Evolutionary conservation across 257 asterid genomes (phyloP).

Genomic region (Ajuga chamaepitys): DNA sequence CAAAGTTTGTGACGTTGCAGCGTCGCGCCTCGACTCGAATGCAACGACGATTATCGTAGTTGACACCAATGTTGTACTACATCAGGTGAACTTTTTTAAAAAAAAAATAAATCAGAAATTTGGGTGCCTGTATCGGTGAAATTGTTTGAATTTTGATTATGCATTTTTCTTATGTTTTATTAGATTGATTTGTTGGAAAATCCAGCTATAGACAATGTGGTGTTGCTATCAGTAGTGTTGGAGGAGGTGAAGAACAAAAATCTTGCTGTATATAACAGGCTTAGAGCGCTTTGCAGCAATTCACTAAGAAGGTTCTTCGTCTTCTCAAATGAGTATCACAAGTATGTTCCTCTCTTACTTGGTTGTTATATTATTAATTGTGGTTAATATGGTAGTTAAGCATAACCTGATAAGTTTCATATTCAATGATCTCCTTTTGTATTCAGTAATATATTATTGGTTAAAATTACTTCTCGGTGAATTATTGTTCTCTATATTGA

Average conservation of each 20-base stretch:
- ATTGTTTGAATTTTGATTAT: background rate
- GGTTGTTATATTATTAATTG: background rate
- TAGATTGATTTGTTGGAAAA: constrained; percentile 96
- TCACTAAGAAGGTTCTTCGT: constrained; percentile 67
- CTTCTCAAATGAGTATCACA: constrained; percentile 89
- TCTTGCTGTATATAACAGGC: constrained; percentile 60
- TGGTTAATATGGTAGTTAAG: background rate
- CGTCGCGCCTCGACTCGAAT: constrained; percentile 46
- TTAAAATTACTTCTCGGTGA: background rate
- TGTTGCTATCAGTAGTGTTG: constrained; percentile 77
- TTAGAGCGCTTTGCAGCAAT: constrained; percentile 84
- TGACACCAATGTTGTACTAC: constrained; percentile 90
- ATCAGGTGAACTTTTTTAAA: constrained; percentile 43
- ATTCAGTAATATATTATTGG: background rate
- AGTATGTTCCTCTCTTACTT: constrained; percentile 35
- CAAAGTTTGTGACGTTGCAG: constrained; percentile 49
- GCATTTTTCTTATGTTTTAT: background rate
- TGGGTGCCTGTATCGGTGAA: background rate
- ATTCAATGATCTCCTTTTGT: background rate
- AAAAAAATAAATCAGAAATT: background rate
- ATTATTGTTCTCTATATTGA: constrained; percentile 1
- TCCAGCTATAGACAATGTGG: constrained; percentile 84
- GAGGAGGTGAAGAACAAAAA: constrained; percentile 95
- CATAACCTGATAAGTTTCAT: background rate
- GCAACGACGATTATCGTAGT: constrained; percentile 48